These are phyloP conservation scores for Sporodiniella umbellata DNA, from an alignment of 371 early-diverging fungal species.

Conservation along the genomic window DNA sequence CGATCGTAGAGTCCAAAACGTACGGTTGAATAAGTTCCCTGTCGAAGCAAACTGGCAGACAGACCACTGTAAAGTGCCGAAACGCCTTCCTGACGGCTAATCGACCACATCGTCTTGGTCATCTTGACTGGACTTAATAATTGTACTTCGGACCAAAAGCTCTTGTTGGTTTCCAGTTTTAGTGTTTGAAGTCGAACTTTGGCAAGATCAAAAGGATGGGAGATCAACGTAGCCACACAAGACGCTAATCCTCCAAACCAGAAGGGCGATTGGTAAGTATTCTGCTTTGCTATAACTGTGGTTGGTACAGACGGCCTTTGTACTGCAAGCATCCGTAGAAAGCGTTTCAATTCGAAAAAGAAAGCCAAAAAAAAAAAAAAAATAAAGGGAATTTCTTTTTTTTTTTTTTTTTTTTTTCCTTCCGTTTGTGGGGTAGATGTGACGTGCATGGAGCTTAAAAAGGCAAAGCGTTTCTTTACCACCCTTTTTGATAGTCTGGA, in stretches of 20 bases:
- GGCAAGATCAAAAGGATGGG: constrained; percentile 75
- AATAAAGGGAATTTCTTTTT: not conserved
- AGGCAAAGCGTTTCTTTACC: not conserved
- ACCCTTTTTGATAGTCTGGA: not conserved
- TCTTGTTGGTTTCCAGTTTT: constrained; percentile 13
- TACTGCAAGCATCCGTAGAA: not conserved
- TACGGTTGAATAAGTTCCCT: constrained; percentile 71
- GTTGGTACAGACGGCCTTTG: not conserved
- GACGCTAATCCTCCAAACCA: constrained; percentile 62
- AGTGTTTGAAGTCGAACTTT: constrained; percentile 75
- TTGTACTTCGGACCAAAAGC: constrained; percentile 26
- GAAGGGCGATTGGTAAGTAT: constrained; percentile 44
- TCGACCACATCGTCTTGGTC: constrained; percentile 42
- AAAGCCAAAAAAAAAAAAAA: constrained; percentile 1
- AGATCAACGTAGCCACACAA: constrained; percentile 60
- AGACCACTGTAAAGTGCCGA: constrained; percentile 59
- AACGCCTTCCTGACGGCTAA: constrained; percentile 42
- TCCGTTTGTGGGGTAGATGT: not conserved
- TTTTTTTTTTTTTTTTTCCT: not conserved
- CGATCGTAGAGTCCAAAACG: constrained; percentile 69
- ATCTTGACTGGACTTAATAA: constrained; percentile 31
- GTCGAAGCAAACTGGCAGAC: constrained; percentile 63
- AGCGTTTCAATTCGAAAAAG: not conserved
- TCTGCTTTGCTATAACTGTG: not conserved
- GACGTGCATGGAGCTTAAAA: not conserved